A percentile compares a stretch with the other conserved stretches of the same genome.
phyloP scores from a whole-genome alignment of 2,329 filamentous ascomycete species.

The Paecilomyces sp. region DNA sequence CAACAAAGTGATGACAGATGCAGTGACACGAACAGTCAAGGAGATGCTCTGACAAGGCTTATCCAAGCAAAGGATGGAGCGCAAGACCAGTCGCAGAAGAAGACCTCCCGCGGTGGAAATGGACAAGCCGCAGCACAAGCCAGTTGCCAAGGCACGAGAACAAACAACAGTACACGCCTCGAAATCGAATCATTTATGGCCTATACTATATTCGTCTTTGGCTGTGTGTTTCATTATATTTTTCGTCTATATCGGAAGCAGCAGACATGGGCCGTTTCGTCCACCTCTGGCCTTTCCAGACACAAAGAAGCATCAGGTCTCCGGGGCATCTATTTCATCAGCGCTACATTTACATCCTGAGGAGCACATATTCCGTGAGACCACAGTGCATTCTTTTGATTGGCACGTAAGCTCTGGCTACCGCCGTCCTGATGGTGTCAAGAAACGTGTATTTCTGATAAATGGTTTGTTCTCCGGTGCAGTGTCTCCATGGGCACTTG shows the following conservation, averaged over 20 bases:
- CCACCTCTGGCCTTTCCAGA: neutral
- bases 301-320: neutral
- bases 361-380: slow-evolving; percentile 31
- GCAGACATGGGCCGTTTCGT: neutral
- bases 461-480: slow-evolving; percentile 31
- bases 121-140: slow-evolving; percentile 1
- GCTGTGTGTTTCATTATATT: slow-evolving; percentile 9
- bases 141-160: neutral
- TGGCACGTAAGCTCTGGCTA: slow-evolving; percentile 36
- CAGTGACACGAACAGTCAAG: neutral
- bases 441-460: slow-evolving; percentile 44
- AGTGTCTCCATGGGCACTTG: neutral
- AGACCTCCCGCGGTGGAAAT: slow-evolving; percentile 4
- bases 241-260: neutral
- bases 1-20: neutral
- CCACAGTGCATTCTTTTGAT: slow-evolving; percentile 24
- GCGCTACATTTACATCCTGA: slow-evolving; percentile 33
- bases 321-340: slow-evolving; percentile 9
- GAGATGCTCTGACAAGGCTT: neutral
- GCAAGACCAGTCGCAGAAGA: slow-evolving; percentile 11
- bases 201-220: slow-evolving; percentile 9
- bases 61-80: slow-evolving; percentile 10
- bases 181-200: slow-evolving; percentile 2
- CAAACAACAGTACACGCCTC: neutral
- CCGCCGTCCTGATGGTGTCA: slow-evolving; percentile 44